A percentile compares a stretch with the other conserved stretches of the same genome.
Evolutionary conservation across 2,329 filamentous ascomycete genomes (phyloP).

Genomic region (Venturia effusa): DNA sequence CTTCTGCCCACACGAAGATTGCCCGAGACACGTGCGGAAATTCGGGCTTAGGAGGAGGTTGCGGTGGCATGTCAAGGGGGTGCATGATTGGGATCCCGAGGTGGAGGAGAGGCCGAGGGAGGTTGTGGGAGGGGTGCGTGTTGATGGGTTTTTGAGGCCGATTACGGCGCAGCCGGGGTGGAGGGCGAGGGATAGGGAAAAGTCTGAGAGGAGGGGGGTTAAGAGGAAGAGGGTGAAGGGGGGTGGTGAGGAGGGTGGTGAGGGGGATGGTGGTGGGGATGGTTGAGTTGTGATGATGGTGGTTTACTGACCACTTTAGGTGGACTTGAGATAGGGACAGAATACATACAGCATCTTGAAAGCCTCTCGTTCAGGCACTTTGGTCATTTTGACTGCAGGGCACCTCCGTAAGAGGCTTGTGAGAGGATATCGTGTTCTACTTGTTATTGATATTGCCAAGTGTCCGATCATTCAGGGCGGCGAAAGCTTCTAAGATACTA

Average conservation of each 20-base stretch:
- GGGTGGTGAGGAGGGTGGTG: background rate
- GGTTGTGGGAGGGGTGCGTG: slow-evolving; percentile 52
- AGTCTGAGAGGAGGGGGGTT: background rate
- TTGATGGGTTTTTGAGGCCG: slow-evolving; percentile 55
- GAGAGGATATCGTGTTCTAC: no score
- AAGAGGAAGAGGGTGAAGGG: background rate
- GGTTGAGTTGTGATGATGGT: no score
- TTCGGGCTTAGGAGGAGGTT: slow-evolving; percentile 20
- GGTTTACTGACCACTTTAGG: no score
- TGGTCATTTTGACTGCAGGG: no score
- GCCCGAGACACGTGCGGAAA: slow-evolving; percentile 18
- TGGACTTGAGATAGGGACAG: no score
- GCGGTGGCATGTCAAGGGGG: slow-evolving; percentile 34
- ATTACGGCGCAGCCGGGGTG: slow-evolving; percentile 27
- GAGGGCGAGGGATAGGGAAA: slow-evolving; percentile 4
- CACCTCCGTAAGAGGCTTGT: no score
- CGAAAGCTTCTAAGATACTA: no score
- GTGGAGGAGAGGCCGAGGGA: slow-evolving; percentile 32
- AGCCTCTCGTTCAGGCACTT: no score
- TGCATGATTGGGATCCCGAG: slow-evolving; percentile 38
- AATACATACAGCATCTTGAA: no score
- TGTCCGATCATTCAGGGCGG: no score
- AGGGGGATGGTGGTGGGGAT: no score
- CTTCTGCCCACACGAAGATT: slow-evolving; percentile 24
- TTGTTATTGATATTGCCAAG: no score